A percentile compares a stretch with the other conserved stretches of the same genome.
Conservation (phyloP, 1,284 basidiomycete genomes). For the Abortiporus biennis region DNA sequence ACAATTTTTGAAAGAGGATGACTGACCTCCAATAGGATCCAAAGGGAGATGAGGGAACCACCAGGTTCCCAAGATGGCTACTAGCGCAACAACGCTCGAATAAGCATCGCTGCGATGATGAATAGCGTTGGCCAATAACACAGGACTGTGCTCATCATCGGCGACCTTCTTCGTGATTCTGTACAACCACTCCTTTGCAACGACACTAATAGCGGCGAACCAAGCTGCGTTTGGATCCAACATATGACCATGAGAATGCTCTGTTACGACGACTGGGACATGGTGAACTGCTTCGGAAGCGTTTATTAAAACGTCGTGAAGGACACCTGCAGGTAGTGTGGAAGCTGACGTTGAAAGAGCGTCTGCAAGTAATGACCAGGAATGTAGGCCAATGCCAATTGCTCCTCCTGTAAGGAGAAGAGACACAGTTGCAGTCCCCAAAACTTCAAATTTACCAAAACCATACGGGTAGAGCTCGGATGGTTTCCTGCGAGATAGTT, state of each 20-base stretch:
- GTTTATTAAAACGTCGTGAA: slow-evolving; percentile 55
- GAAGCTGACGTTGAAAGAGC: slow-evolving; percentile 56
- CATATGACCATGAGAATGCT: slow-evolving; percentile 52
- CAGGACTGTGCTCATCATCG: slow-evolving; percentile 83
- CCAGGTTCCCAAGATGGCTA: slow-evolving; percentile 86
- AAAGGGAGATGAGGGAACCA: slow-evolving; percentile 81
- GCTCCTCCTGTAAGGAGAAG: slow-evolving; percentile 83
- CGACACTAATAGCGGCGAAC: slow-evolving; percentile 82
- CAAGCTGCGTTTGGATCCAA: slow-evolving; percentile 95
- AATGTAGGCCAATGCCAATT: slow-evolving; percentile 90
- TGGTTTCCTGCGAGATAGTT: slow-evolving; percentile 76
- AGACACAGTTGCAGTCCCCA: slow-evolving; percentile 83
- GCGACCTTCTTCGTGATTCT: slow-evolving; percentile 85
- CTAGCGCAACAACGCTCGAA: slow-evolving; percentile 81
- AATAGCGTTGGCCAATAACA: slow-evolving; percentile 87
- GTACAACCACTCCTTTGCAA: slow-evolving; percentile 92
- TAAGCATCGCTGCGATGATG: slow-evolving; percentile 96
- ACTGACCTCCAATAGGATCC: slow-evolving; percentile 87
- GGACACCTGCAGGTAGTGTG: slow-evolving; percentile 48
- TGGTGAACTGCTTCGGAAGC: slow-evolving; percentile 50
- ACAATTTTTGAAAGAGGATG: background rate
- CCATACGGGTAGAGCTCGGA: slow-evolving; percentile 80
- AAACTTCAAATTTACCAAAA: slow-evolving; percentile 92
- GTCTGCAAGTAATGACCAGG: slow-evolving; percentile 74
- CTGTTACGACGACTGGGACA: slow-evolving; percentile 37